Base-by-base conservation (phyloP, 1,284 basidiomycete species). In the Pseudozyma hubeiensis region DNA sequence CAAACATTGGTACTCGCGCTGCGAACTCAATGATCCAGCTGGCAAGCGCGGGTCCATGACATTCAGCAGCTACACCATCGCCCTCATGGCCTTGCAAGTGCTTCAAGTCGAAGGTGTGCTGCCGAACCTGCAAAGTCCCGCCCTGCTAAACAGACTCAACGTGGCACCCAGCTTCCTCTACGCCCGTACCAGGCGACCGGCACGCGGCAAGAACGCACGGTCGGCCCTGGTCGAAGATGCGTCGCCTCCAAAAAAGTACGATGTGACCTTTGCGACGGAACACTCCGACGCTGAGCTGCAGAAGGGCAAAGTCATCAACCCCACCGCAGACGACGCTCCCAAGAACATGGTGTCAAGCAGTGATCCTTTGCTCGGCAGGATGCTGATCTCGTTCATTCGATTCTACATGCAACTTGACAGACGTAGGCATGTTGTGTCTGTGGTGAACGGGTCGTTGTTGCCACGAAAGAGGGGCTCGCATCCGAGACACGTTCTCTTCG, bases 111-210 rank as follows among this genome's bases (percentile, higher is more conserved):
- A 70, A 45, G 64, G 67, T 0, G 37, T 83, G 40, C 62, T 85
- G 16, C 85, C 85, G 1, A 85, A 85, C 49, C 66, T 85, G 5
- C 85, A 85, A 45, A 75, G 76, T 44, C 52, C 67, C 3, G 24
- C 35, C 5, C 64, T 85, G 7, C 78, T 85, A 34, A 53, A 46
- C 2, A 50, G 49, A 16, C 63, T 72, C n/a, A 58, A 55, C 16
- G 49, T 61, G 43, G 67, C 9, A 14, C 63, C 46, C 48, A 44
- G 10, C 24, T 66, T 47, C 52, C 67, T 72, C 59, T 85, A 77
- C 74, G 59, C 59, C 9, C 50, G 64, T 19, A 17, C 50, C 29
- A 65, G 68, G 64, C 43, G 70, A 54, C 33, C 68, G 48, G 30
- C 48, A 49, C 45, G 67, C 47, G 47, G 59, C 45, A 55, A 52